Evolutionary conservation across 2,329 filamentous ascomycete species (phyloP), one percentile per base, ranked within the genome.

Genomic region (Setomelanomma holmii): DNA sequence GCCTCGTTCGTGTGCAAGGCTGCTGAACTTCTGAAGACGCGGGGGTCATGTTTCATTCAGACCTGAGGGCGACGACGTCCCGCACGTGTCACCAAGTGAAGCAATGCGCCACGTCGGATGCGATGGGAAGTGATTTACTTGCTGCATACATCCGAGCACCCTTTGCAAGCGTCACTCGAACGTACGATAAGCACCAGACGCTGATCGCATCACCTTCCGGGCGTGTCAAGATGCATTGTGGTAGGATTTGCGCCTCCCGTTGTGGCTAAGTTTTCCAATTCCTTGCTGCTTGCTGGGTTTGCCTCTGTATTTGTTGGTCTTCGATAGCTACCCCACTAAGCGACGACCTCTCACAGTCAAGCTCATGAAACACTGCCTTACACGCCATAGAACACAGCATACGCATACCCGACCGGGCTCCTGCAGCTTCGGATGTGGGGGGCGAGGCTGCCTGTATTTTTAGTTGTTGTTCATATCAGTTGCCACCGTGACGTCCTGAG

Each of bases 321-420:
- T 41, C 38, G 30, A 24, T 10, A 40, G 27, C 35, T 53, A 50
- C 47, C 50, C 43, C 45, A 46, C 57, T 45, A 55, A 45, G 41
- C 39, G 17, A 21, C 39, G 46, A 23, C 45, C 41, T 53, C 36
- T 38, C 47, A 53, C 16, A 14, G 16, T 19, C 39, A 64, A 48
- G 55, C 61, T 61, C 56, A 39, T 38, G 56, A 40, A 41, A 40
- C 42, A 49, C 30, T 48, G 53, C 52, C 53, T 54, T 51, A 55
- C 51, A 44, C 51, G 43, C 49, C 50, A 55, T 43, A 53, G 30
- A 23, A 40, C 45, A 35, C 40, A 17, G 30, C 30, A 40, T 48
- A 35, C 40, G 19, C 36, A 47, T 34, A 34, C 48, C 47, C 48
- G 40, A 21, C 44, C 50, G 51, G 39, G 42, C 48, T 55, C 39